A percentile compares a stretch with the other conserved stretches of the same genome.
Conservation (phyloP, 495 filamentous ascomycete genomes). For the Annulohypoxylon stygium region DNA sequence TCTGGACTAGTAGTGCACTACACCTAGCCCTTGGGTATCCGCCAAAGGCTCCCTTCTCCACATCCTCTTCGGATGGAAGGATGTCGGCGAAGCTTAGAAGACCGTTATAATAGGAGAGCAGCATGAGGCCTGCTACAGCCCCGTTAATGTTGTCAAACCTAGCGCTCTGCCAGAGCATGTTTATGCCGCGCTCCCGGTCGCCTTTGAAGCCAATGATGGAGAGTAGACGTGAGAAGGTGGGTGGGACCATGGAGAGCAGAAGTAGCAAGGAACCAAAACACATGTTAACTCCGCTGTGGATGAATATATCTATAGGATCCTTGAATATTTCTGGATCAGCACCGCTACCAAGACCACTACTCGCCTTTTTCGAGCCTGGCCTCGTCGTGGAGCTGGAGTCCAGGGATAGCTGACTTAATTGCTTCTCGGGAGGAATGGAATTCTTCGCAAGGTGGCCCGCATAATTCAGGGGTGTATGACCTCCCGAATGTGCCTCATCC, state of each 20-base stretch:
- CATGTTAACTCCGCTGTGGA: conserved; percentile 87
- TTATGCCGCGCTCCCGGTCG: conserved; percentile 84
- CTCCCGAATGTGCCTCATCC: conserved; percentile 48
- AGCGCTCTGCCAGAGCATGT: conserved; percentile 92
- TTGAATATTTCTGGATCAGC: conserved; percentile 67
- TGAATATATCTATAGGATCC: conserved; percentile 82
- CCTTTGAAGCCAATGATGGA: conserved; percentile 93
- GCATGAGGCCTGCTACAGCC: conserved; percentile 83
- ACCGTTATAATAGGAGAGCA: conserved; percentile 90
- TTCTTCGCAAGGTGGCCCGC: conserved; percentile 39
- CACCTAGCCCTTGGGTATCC: conserved; percentile 82
- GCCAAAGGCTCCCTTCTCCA: conserved; percentile 62
- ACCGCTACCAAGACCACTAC: conserved; percentile 22
- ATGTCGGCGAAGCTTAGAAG: conserved; percentile 90
- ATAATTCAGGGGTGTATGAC: conserved; percentile 47
- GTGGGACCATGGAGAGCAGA: conserved; percentile 90
- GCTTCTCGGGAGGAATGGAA: conserved; percentile 29
- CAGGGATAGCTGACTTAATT: conserved; percentile 38
- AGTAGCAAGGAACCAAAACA: conserved; percentile 90
- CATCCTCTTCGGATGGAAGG: conserved; percentile 71
- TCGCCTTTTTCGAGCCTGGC: not conserved
- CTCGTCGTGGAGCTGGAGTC: conserved; percentile 30
- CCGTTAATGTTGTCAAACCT: conserved; percentile 92
- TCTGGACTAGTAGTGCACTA: conserved; percentile 73
- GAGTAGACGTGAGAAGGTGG: conserved; percentile 84